Percentiles rank a stretch among this genome's conserved stretches.
These are phyloP conservation scores for Volutella citrinella DNA, from an alignment of 2,329 filamentous ascomycete genomes.

Conservation along the genomic window DNA sequence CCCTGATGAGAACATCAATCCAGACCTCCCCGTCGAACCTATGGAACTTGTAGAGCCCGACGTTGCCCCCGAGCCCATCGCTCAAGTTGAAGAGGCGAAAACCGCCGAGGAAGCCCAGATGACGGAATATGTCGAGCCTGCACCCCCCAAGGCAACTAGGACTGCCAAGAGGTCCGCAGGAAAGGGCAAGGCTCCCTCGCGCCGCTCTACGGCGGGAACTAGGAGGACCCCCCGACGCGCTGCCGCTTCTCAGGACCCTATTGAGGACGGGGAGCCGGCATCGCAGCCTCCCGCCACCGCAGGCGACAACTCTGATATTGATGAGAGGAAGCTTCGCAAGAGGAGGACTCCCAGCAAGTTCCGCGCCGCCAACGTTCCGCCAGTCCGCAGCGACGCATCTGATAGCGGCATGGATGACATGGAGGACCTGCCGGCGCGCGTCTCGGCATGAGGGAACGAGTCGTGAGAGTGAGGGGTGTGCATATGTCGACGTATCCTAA, in stretches of 20 bases:
- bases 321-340: conserved; percentile 23
- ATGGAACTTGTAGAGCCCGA: conserved; percentile 8
- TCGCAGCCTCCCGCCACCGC: conserved; percentile 8
- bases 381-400: conserved; percentile 19
- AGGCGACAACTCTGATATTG: conserved; percentile 23
- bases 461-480: no score
- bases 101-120: neutral
- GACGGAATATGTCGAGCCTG: conserved; percentile 14
- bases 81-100: neutral
- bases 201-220: conserved; percentile 13
- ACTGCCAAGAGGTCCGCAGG: conserved; percentile 22
- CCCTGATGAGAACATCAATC: conserved; percentile 22
- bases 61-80: conserved; percentile 6
- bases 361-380: conserved; percentile 16
- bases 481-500: neutral
- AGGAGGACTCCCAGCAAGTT: conserved; percentile 28
- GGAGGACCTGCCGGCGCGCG: conserved; percentile 39
- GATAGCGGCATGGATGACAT: conserved; percentile 42
- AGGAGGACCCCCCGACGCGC: conserved; percentile 23
- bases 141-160: conserved; percentile 23
- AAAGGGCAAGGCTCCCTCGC: conserved; percentile 16
- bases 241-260: conserved; percentile 28
- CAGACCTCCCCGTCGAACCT: conserved; percentile 16
- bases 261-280: conserved; percentile 24
- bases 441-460: conserved; percentile 15